Conservation (phyloP, 345 rosid genomes). For the Ailanthus altissimus region DNA sequence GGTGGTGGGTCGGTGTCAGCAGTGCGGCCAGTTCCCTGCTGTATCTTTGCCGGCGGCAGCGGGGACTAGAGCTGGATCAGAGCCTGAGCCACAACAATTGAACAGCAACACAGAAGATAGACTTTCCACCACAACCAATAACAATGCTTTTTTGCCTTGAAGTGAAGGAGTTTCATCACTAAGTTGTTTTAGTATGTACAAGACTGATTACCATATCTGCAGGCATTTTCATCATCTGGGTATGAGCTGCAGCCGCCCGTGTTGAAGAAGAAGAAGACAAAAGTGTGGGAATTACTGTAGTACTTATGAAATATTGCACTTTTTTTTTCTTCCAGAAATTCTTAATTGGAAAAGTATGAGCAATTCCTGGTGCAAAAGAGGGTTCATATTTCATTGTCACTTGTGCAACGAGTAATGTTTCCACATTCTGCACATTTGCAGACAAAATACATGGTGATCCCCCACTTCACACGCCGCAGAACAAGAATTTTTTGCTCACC, state of each 20-base stretch:
- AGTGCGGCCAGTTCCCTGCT: conserved; percentile 40
- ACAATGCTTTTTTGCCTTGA: conserved; percentile 37
- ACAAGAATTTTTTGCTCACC: too few species aligned
- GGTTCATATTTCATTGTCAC: too few species aligned
- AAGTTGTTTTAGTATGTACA: background rate
- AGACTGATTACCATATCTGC: background rate
- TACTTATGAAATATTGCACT: too few species aligned
- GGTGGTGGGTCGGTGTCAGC: conserved; percentile 37
- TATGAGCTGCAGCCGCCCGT: background rate
- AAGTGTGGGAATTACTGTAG: too few species aligned
- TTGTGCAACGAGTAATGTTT: too few species aligned
- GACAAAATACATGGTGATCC: too few species aligned
- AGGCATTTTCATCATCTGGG: background rate
- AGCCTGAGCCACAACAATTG: background rate
- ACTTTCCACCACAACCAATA: background rate
- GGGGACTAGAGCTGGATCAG: background rate
- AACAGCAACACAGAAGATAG: conserved; percentile 23
- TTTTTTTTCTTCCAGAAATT: too few species aligned
- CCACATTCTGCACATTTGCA: too few species aligned
- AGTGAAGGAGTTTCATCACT: background rate
- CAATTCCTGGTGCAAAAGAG: too few species aligned
- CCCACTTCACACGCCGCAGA: too few species aligned
- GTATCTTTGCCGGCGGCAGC: background rate
- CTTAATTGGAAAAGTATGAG: too few species aligned
- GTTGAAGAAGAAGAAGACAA: background rate